A percentile compares a stretch with the other conserved stretches of the same genome.
Evolutionary conservation across 2,329 filamentous ascomycete genomes (phyloP).

Genomic region (Phialemoniopsis sp.): DNA sequence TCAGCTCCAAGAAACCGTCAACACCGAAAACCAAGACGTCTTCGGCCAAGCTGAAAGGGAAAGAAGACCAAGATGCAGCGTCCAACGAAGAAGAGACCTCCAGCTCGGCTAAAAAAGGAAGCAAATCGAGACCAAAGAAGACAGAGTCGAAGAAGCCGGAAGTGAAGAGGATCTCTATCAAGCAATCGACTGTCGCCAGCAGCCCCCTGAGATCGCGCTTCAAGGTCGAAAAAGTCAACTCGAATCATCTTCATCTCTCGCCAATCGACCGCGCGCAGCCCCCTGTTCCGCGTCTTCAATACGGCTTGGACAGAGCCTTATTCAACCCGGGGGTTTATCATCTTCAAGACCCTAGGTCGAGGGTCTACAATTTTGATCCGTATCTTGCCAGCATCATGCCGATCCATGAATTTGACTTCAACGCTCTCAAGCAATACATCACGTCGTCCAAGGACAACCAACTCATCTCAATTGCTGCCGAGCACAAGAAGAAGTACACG

Average conservation of each 20-base stretch:
- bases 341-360: slow-evolving; percentile 80
- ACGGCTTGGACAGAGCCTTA: slow-evolving; percentile 81
- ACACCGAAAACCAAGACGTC: neutral
- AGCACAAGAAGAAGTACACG: slow-evolving; percentile 73
- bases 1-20: slow-evolving; percentile 22
- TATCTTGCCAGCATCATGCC: slow-evolving; percentile 94
- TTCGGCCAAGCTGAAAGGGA: neutral
- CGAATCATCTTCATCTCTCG: slow-evolving; percentile 16
- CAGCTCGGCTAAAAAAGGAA: too few relatives aligned
- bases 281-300: slow-evolving; percentile 57
- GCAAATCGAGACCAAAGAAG: too few relatives aligned
- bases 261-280: slow-evolving; percentile 26
- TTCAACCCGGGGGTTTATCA: slow-evolving; percentile 95
- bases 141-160: neutral
- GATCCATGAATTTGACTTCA: slow-evolving; percentile 86
- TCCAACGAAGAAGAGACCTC: too few relatives aligned
- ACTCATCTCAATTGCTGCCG: slow-evolving; percentile 63
- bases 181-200: neutral
- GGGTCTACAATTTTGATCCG: slow-evolving; percentile 95
- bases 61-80: neutral
- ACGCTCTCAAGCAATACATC: slow-evolving; percentile 78
- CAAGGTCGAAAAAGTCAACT: slow-evolving; percentile 17
- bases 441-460: slow-evolving; percentile 82
- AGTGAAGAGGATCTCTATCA: neutral
- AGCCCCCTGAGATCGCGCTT: too few relatives aligned